Conservation (phyloP, 2,329 filamentous ascomycete species). For the Phialemoniopsis sp. region DNA sequence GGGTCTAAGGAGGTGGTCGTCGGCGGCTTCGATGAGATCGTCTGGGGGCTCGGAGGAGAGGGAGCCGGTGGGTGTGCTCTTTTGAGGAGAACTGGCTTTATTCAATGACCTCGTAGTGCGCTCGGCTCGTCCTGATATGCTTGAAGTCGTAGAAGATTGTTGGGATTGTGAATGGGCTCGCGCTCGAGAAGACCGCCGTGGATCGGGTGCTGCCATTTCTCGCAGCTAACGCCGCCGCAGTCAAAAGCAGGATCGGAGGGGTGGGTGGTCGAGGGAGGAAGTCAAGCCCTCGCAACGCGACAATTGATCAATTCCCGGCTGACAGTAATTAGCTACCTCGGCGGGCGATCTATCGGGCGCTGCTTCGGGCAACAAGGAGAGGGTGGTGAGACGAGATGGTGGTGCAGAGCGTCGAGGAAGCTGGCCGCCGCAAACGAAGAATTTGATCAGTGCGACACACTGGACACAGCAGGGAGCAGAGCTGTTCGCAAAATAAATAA, state of each 20-base stretch:
- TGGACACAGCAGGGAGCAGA: too few species aligned
- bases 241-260: constrained; percentile 20
- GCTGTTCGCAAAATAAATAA: too few species aligned
- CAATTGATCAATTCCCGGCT: too few species aligned
- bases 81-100: constrained; percentile 69
- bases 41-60: constrained; percentile 66
- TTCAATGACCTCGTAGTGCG: constrained; percentile 67
- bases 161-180: constrained; percentile 73
- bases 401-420: too few species aligned
- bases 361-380: too few species aligned
- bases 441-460: too few species aligned
- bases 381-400: too few species aligned
- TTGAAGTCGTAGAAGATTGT: constrained; percentile 74
- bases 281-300: constrained; percentile 5
- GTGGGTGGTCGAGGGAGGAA: constrained; percentile 15
- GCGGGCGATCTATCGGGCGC: too few species aligned
- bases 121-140: constrained; percentile 70
- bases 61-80: constrained; percentile 70
- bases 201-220: constrained; percentile 61
- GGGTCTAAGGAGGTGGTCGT: constrained; percentile 67
- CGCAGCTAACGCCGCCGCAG: constrained; percentile 22
- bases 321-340: too few species aligned
- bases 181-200: constrained; percentile 88
- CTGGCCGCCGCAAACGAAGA: too few species aligned
- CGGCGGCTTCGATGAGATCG: constrained; percentile 48